Conservation (phyloP, 805 yeast species). For the Tetrapisispora nanseiensis region DNA sequence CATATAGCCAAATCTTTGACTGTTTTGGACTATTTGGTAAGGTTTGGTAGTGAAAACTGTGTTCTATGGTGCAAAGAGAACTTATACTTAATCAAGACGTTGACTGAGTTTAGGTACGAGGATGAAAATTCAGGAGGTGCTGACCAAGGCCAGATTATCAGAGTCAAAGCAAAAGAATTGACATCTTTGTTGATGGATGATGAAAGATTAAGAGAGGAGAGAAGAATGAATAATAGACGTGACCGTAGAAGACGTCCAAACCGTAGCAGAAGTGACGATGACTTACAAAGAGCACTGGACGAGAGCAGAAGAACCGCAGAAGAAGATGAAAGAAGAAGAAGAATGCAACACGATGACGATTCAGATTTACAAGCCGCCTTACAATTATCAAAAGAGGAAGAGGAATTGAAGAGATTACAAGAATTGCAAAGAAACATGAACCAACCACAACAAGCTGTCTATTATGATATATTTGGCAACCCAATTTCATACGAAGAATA, state of each 20-base stretch:
- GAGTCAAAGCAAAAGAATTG: constrained; percentile 85
- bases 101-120: constrained; percentile 76
- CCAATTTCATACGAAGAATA: constrained; percentile 31
- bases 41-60: constrained; percentile 79
- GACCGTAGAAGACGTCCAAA: constrained; percentile 18
- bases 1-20: constrained; percentile 89
- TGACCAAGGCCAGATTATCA: constrained; percentile 81
- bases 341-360: constrained; percentile 19
- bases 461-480: constrained; percentile 29
- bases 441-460: constrained; percentile 21
- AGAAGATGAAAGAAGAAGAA: constrained; percentile 59
- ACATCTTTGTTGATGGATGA: constrained; percentile 73
- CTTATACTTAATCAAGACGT: constrained; percentile 75
- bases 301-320: constrained; percentile 74
- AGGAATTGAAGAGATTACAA: constrained; percentile 24
- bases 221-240: constrained; percentile 33
- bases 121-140: constrained; percentile 53
- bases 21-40: constrained; percentile 77
- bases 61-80: constrained; percentile 89
- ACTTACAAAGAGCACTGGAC: constrained; percentile 69
- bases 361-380: constrained; percentile 25
- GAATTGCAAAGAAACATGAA: constrained; percentile 22
- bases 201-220: constrained; percentile 65
- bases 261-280: constrained; percentile 42
- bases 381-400: constrained; percentile 26